Evolutionary conservation across 805 yeast genomes (phyloP).

Genomic region (Millerozyma acaciae): DNA sequence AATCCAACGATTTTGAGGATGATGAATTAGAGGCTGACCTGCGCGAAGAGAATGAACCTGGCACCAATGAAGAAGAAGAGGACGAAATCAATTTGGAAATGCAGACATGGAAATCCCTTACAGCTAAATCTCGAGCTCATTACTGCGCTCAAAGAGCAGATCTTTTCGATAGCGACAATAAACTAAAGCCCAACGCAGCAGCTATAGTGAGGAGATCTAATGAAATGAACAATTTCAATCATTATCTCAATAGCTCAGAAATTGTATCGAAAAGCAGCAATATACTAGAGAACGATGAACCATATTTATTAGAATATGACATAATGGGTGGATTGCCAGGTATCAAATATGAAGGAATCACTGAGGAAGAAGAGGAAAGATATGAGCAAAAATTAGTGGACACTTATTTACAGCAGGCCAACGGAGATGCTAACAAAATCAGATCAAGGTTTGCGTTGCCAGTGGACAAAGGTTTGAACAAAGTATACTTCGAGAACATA

Average conservation of each 20-base stretch:
- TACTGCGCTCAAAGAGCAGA: slow-evolving; percentile 65
- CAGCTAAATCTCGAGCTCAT: slow-evolving; percentile 75
- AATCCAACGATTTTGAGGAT: slow-evolving; percentile 26
- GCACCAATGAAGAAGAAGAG: slow-evolving; percentile 44
- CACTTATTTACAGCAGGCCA: slow-evolving; percentile 23
- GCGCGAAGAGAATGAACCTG: slow-evolving; percentile 38
- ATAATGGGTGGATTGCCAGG: slow-evolving; percentile 77
- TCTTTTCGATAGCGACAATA: slow-evolving; percentile 54
- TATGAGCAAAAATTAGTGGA: slow-evolving; percentile 36
- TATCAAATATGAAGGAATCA: slow-evolving; percentile 49
- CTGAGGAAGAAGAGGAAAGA: slow-evolving; percentile 37
- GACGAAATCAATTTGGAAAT: slow-evolving; percentile 72
- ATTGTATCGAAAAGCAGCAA: slow-evolving; percentile 42
- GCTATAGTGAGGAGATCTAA: slow-evolving; percentile 65
- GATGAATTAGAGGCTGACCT: slow-evolving; percentile 44
- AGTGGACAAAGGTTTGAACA: slow-evolving; percentile 55
- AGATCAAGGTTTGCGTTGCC: slow-evolving; percentile 30
- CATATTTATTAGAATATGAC: slow-evolving; percentile 79
- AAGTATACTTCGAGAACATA: slow-evolving; percentile 61
- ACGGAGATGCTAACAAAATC: slow-evolving; percentile 20
- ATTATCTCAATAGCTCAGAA: slow-evolving; percentile 38
- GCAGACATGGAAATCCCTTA: slow-evolving; percentile 79
- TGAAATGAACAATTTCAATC: slow-evolving; percentile 61
- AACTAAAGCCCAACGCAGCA: slow-evolving; percentile 60
- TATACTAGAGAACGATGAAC: slow-evolving; percentile 53